A percentile compares a stretch with the other conserved stretches of the same genome.
Evolutionary conservation across 805 yeast genomes (phyloP).

Genomic region (Citeromyces matritensis): DNA sequence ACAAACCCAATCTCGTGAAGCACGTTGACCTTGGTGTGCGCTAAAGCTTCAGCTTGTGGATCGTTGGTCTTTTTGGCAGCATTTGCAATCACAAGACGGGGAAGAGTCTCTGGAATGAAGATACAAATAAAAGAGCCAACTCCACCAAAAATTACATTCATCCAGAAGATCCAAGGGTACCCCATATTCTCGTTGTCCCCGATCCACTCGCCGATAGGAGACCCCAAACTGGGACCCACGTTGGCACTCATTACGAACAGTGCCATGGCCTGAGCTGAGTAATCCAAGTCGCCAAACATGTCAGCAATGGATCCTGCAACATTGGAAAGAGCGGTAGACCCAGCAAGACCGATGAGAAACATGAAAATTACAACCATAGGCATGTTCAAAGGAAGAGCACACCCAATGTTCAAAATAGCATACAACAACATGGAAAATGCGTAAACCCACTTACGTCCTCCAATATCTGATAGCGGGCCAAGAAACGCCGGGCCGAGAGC

Average conservation of each 20-base stretch:
- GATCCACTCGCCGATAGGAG: constrained; percentile 20
- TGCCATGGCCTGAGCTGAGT: constrained; percentile 19
- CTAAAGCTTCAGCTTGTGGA: constrained; percentile 7
- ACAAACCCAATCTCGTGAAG: constrained; percentile 14
- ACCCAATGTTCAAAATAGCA: constrained; percentile 15
- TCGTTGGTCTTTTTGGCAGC: constrained; percentile 10
- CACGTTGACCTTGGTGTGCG: constrained; percentile 9
- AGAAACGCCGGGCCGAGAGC: constrained; percentile 19
- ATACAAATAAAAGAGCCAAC: constrained; percentile 8
- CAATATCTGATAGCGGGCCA: constrained; percentile 19
- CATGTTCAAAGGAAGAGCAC: constrained; percentile 17
- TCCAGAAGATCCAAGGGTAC: constrained; percentile 16
- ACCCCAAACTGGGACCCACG: constrained; percentile 19
- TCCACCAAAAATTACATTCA: constrained; percentile 16
- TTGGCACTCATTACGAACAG: constrained; percentile 17
- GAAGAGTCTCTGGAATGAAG: constrained; percentile 18
- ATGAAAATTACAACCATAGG: constrained; percentile 16
- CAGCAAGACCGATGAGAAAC: constrained; percentile 15
- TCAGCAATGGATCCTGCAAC: constrained; percentile 21
- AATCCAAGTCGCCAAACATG: constrained; percentile 16
- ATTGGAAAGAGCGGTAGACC: constrained; percentile 16
- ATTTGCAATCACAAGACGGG: constrained; percentile 17
- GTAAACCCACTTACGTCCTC: constrained; percentile 20
- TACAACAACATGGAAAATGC: constrained; percentile 14
- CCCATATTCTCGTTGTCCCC: constrained; percentile 13